Evolutionary conservation across 2,329 filamentous ascomycete genomes (phyloP), one percentile per base, ranked within the genome.

Genomic region (Nemania sp.): DNA sequence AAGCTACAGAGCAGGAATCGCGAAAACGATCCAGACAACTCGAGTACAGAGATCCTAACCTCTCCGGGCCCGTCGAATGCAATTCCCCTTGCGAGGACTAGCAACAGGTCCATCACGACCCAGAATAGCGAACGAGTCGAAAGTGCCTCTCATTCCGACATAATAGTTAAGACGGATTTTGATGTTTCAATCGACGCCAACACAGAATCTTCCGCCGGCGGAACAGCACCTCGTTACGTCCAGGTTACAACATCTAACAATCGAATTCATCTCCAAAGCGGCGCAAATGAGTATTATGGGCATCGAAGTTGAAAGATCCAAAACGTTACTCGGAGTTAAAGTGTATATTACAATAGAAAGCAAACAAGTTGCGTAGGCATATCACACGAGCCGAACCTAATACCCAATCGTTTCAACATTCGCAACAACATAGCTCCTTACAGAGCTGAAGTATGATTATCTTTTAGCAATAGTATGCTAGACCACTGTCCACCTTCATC

Each of bases 111-210:
- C 10, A 55, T 56, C 20, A 12, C 34, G 3, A 29, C 25, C 7
- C 40, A 21, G 13, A 62, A 59, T 3, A 47, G 15, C 9, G 61
- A 66, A 15, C 57, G 55, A 17, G 57, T 53, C n/a, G 63, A 66
- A n/a, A 54, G 60, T 13, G 40, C 57, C 12, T 59, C 62, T 3
- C 56, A 52, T 10, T 63, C 65, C 12, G 68, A 71, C n/a, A 71
- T 71, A 54, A 54, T 70, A 25, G 68, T 71, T 20, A 65, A 68
- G 56, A 71, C 62, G 37, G 68, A 71, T 47, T 67, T 71, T 29
- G 58, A 65, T 6, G 61, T 71, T 47, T 69, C 68, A n/a, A 65
- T 71, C 18, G 61, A 68, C 18, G 48, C 54, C 7, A 64, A 67
- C 20, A 21, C 63, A 17, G 35, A 46, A 43, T 37, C 45, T 57